Percentiles rank a stretch among this genome's conserved stretches.
Conservation (phyloP, 495 filamentous ascomycete species). For the Amphirosellinia nigrospora region DNA sequence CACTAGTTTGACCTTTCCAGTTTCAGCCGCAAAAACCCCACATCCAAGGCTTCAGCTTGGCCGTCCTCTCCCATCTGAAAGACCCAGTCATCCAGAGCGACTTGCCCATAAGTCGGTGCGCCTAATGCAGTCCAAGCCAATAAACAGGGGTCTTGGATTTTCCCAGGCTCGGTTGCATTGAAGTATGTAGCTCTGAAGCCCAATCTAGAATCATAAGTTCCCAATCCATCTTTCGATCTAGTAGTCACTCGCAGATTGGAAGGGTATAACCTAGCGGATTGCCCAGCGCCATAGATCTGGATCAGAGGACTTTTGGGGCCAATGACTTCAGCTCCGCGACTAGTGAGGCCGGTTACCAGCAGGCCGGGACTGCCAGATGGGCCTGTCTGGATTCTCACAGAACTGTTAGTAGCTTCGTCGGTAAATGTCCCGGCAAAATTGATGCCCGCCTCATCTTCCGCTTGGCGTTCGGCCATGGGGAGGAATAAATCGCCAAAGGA, state of each 20-base stretch:
- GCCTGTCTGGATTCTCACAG: constrained; percentile 41
- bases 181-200: constrained; percentile 24
- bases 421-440: constrained; percentile 49
- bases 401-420: constrained; percentile 43
- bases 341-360: neutral
- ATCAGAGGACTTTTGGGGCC: constrained; percentile 14
- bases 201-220: constrained; percentile 20
- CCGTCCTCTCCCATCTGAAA: constrained; percentile 43
- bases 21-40: constrained; percentile 34
- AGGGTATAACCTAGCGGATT: constrained; percentile 15
- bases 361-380: neutral
- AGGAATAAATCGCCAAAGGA: constrained; percentile 23
- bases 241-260: constrained; percentile 12
- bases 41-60: constrained; percentile 37
- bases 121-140: constrained; percentile 41
- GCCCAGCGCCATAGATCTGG: neutral
- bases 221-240: neutral
- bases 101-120: constrained; percentile 39
- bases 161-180: neutral
- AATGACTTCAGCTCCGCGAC: constrained; percentile 15
- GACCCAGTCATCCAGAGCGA: constrained; percentile 51
- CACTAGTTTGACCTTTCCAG: neutral
- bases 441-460: constrained; percentile 45
- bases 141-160: constrained; percentile 28
- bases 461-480: constrained; percentile 50